Percentiles rank a stretch among this genome's conserved stretches.
phyloP scores from a whole-genome alignment of 768 basidiomycete genomes.

The Austroboletus eburneus region DNA sequence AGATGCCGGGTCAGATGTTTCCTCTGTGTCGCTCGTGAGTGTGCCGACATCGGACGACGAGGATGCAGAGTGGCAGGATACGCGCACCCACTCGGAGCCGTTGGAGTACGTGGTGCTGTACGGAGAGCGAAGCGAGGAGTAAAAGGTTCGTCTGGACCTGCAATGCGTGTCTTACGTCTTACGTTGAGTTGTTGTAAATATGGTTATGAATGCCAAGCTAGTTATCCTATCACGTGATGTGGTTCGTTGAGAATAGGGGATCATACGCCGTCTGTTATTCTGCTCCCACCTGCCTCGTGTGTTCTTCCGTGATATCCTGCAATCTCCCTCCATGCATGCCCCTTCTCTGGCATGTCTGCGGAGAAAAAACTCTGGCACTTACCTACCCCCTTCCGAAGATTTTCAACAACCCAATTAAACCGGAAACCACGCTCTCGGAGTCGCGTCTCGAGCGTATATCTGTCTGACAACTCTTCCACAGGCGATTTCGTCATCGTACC shows the following conservation, averaged over 20 bases:
- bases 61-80: conserved; percentile 57
- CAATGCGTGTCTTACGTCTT: no score
- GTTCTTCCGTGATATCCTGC: background rate
- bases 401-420: conserved; percentile 2
- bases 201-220: no score
- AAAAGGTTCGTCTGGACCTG: conserved; percentile 2
- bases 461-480: conserved; percentile 14
- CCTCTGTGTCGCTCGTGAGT: conserved; percentile 58
- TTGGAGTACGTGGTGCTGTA: conserved; percentile 72
- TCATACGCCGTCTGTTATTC: no score
- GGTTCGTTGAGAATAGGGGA: conserved; percentile 9
- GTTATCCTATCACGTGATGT: conserved; percentile 9
- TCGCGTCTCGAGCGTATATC: conserved; percentile 20
- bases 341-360: conserved; percentile 15
- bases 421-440: conserved; percentile 4
- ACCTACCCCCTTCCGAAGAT: conserved; percentile 19
- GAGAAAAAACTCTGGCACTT: conserved; percentile 28
- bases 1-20: conserved; percentile 37
- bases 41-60: conserved; percentile 54
- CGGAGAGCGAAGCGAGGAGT: conserved; percentile 58
- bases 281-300: background rate
- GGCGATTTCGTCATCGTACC: conserved; percentile 19
- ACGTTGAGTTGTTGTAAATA: background rate
- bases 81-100: conserved; percentile 38
- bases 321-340: conserved; percentile 8